Evolutionary conservation across 495 filamentous ascomycete genomes (phyloP).

Genomic region (Pseudevernia furfuracea): DNA sequence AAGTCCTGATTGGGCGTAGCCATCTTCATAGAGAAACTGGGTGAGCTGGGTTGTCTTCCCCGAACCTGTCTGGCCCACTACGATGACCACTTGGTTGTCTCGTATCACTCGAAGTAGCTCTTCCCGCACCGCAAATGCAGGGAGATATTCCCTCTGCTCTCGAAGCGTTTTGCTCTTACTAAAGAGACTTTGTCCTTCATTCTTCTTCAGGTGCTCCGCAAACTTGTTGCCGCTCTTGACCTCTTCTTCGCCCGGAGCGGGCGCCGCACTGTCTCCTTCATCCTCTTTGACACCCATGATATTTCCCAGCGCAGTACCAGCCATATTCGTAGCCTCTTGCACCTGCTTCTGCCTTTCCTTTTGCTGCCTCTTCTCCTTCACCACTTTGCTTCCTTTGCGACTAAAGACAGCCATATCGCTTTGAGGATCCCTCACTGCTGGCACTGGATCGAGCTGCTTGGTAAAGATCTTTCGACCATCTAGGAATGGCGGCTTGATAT

Average conservation of each 20-base stretch:
- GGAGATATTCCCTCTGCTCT: slow-evolving; percentile 90
- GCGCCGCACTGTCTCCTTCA: slow-evolving; percentile 79
- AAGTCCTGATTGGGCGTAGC: slow-evolving; percentile 76
- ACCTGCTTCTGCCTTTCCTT: slow-evolving; percentile 92
- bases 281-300: slow-evolving; percentile 93
- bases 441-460: slow-evolving; percentile 91
- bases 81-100: slow-evolving; percentile 94
- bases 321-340: slow-evolving; percentile 88
- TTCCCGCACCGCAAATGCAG: slow-evolving; percentile 94
- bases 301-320: slow-evolving; percentile 87
- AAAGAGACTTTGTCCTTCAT: slow-evolving; percentile 81
- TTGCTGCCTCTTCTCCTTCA: slow-evolving; percentile 83
- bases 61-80: slow-evolving; percentile 93
- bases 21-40: slow-evolving; percentile 90
- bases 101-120: slow-evolving; percentile 90
- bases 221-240: slow-evolving; percentile 72
- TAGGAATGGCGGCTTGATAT: slow-evolving; percentile 89
- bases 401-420: slow-evolving; percentile 99
- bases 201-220: slow-evolving; percentile 81
- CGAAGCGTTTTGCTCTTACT: slow-evolving; percentile 83
- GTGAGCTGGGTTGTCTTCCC: slow-evolving; percentile 96
- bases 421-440: slow-evolving; percentile 86
- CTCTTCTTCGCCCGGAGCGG: slow-evolving; percentile 65
- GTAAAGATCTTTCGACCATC: slow-evolving; percentile 95
- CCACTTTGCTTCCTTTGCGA: slow-evolving; percentile 88